Conservation (phyloP, 306 rosid species). For the Mimosa pudica region DNA sequence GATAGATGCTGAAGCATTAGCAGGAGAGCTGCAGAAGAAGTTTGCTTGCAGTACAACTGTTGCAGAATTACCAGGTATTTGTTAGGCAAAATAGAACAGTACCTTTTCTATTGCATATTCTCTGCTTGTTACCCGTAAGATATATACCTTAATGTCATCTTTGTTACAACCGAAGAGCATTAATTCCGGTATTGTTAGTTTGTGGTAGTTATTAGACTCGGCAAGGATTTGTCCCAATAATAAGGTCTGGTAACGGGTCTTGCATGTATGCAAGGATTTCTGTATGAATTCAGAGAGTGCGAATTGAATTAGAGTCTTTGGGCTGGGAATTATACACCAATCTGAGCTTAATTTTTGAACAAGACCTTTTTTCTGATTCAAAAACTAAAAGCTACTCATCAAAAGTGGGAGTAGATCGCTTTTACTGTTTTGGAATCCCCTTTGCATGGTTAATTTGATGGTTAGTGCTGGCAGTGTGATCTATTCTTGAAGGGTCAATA, state of each 20-base stretch:
- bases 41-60: slow-evolving; percentile 93
- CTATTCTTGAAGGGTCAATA: not conserved
- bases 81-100: slow-evolving; percentile 20
- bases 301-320: not conserved
- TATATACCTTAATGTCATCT: not conserved
- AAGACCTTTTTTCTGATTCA: not conserved
- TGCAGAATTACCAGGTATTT: slow-evolving; percentile 82
- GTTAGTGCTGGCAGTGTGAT: not conserved
- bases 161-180: not conserved
- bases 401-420: not conserved
- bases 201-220: not conserved
- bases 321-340: not conserved
- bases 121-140: slow-evolving; percentile 18
- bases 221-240: not conserved
- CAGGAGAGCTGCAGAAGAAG: slow-evolving; percentile 84
- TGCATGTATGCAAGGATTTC: not conserved
- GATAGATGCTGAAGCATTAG: slow-evolving; percentile 84
- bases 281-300: not conserved
- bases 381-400: not conserved
- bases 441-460: not conserved
- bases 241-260: not conserved
- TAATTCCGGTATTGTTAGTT: not conserved
- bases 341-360: not conserved
- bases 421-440: not conserved
- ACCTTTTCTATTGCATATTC: not conserved